Conservation (phyloP, 345 rosid genomes). For the Moricandia arvensis region DNA sequence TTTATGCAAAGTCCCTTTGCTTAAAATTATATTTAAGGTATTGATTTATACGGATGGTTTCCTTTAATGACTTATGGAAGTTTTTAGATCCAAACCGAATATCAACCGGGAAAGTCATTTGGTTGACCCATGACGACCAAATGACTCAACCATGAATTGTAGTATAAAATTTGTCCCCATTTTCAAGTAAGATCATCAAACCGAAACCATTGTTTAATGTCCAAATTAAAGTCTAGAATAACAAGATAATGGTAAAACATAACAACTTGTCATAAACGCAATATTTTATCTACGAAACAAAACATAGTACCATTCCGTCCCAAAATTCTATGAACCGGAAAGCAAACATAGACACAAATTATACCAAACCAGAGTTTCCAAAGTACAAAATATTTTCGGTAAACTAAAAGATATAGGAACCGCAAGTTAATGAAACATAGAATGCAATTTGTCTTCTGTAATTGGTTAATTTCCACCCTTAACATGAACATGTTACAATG, state of each 20-base stretch:
- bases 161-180: neutral
- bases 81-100: neutral
- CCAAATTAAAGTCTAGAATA: neutral
- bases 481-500: neutral
- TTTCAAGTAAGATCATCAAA: neutral
- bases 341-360: neutral
- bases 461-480: neutral
- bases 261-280: neutral
- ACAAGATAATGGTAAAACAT: neutral
- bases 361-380: slow-evolving; percentile 8
- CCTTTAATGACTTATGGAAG: neutral
- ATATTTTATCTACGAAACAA: no score
- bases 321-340: slow-evolving; percentile 3
- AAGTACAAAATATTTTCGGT: neutral
- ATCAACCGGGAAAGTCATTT: neutral
- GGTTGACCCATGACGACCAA: no score
- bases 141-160: no score
- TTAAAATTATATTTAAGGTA: neutral
- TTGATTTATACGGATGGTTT: neutral
- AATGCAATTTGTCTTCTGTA: neutral
- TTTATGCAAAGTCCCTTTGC: slow-evolving; percentile 3
- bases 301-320: neutral
- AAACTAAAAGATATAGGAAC: neutral
- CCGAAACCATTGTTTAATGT: neutral
- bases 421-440: neutral